Evolutionary conservation across 371 early-diverging fungal species (phyloP), one percentile per base, ranked within the genome.

Genomic region (Sanchytrium tribonematis): DNA sequence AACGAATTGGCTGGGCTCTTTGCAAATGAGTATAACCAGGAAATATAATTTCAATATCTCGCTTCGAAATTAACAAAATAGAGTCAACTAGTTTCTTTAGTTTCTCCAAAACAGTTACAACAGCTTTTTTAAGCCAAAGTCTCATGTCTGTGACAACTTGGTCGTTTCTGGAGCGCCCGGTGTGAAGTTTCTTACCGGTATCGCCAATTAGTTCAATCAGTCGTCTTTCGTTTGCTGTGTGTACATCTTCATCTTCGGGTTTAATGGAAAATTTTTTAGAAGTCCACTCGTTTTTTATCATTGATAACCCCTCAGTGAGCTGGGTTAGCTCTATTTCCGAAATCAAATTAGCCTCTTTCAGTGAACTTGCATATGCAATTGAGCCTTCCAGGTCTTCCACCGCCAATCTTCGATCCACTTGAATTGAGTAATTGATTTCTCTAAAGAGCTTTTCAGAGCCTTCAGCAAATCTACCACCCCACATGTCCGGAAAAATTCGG

Each of bases 141-240:
- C 94, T 84, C 84, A 92, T 89, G 75, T 94, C 97, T 0, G 97
- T 96, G n/a, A 93, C 94, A 1, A 94, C 93, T 74, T 96, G 97
- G 74, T 96, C 97, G 78, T 96, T 94, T 70, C 82, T 81, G 70
- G 85, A 85, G 68, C 97, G 84, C 27, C 97, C 97, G 1, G 97
- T 96, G 77, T 96, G 97, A 67, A 96, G 85, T 75, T 94, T 94
- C 67, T 95, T 95, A 30, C 92, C 91, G 29, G 91, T 76, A 32
- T 66, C 84, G 1, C 97, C 97, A 67, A 96, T 83, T 30, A 94
- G 69, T 77, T 96, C 97, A 67, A 88, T 88, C 29, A 96, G 80
- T 30, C 97, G 84, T 69, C 97, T 86, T 74, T 96, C 97, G 73
- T 94, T 94, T 66, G 97, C 97, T 0, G 94, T 92, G 76, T 96